Evolutionary conservation across 2,329 filamentous ascomycete genomes (phyloP), one percentile per base, ranked within the genome.

Genomic region (Botrytis tulipae): DNA sequence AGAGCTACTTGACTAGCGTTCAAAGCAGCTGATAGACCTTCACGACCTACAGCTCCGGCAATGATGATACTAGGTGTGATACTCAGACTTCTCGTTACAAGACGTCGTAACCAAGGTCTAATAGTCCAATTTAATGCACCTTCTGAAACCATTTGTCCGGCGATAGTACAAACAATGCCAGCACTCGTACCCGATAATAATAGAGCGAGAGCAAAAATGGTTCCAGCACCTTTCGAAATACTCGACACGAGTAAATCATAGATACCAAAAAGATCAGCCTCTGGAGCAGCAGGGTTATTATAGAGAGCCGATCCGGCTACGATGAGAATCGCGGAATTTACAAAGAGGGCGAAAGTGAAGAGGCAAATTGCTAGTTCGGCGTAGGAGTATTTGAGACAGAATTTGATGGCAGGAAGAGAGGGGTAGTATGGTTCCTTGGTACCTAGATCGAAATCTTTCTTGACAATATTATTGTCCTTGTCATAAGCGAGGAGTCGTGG

Each of bases 91-190:
- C 94, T 88, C 0, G 94, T 97, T 68, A 95, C 82, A 6, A 97
- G 86, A 18, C 94, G 87, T 3, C 94, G 90, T 16, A 95, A 79
- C 94, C 94, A 97, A 0, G 94, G 94, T 75, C 86, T 86, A 46
- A 95, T 82, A 8, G 83, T 89, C 92, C 93, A 94, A 65, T 89
- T 89, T 62, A 97, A 82, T 75, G 94, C 93, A 10, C 94, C 94
- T 81, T 97, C 94, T 75, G 90, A 91, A 35, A 97, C 91, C 90
- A 97, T 96, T 81, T 97, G 94, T 0, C 94, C 94, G 0, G 94
- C 89, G 77, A 97, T 96, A 1, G 94, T 97, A 83, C 94, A 97
- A 3, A 97, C 91, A 51, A 97, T 93, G 9, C 94, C 94, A 0
- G 94, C 94, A 0, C 91, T 93, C 20, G 93, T 87, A 14, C 94